Percentiles rank a stretch among this genome's conserved stretches.
Evolutionary conservation across 2,329 filamentous ascomycete species (phyloP).

Genomic region (Trichoderma aggressivum): DNA sequence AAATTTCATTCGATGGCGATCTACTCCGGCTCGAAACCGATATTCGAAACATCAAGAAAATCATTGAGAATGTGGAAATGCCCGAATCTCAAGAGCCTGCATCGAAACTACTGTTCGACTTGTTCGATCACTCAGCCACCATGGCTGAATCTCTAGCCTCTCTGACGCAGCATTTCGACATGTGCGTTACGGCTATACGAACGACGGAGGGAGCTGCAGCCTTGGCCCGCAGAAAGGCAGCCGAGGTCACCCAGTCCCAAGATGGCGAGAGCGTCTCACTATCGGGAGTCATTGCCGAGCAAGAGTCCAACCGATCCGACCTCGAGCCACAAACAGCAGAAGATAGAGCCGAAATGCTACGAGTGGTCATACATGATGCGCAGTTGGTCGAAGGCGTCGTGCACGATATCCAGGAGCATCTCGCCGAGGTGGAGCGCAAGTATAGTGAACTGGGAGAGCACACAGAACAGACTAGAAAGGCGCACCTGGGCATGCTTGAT

Average conservation of each 20-base stretch:
- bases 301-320: constrained; percentile 48
- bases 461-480: constrained; percentile 47
- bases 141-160: constrained; percentile 80
- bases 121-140: constrained; percentile 72
- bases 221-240: constrained; percentile 64
- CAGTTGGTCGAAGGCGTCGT: constrained; percentile 64
- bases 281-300: constrained; percentile 61
- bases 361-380: constrained; percentile 71
- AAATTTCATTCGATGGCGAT: constrained; percentile 72
- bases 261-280: constrained; percentile 54
- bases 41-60: constrained; percentile 61
- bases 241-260: constrained; percentile 55
- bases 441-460: constrained; percentile 62
- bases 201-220: constrained; percentile 80
- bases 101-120: constrained; percentile 53
- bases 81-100: constrained; percentile 39
- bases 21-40: constrained; percentile 73
- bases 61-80: constrained; percentile 44
- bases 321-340: constrained; percentile 70
- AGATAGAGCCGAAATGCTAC: constrained; percentile 79
- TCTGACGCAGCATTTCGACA: constrained; percentile 83
- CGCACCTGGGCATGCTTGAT: constrained; percentile 56
- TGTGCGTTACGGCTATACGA: constrained; percentile 86
- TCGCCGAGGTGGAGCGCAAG: constrained; percentile 72
- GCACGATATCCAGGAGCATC: constrained; percentile 68